Base-by-base conservation (phyloP, 352 stramenopile genomes). In the Globisporangium ultimum region DNA sequence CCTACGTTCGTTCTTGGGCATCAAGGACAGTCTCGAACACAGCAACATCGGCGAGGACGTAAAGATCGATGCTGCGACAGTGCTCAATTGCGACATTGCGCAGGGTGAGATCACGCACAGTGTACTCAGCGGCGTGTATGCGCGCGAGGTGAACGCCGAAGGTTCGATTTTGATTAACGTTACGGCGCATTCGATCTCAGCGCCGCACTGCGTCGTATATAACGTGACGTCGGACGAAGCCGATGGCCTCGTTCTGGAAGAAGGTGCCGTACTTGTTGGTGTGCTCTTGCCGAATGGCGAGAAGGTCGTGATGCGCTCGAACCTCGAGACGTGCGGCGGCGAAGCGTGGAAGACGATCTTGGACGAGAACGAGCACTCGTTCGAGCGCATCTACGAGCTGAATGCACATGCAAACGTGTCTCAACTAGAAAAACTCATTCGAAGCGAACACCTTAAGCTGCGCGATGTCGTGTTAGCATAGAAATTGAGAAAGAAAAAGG, bases 101-200 rank as follows among this genome's bases (percentile, higher is more conserved):
- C 59, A 69, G 20, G 87, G 84, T 21, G 58, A 65, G 20, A 93
- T 95, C 58, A 77, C 77, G 60, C 67, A 81, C 64, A 91, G 77
- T n/a, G 84, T 98, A 15, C 68, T 99, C 21, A 96, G 88, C 49
- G 85, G 91, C 53, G 96, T 99, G 15, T 84, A 74, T 45, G 86
- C 91, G 10, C 78, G 80, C 22, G 81, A 97, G 58, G 80, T 99
- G 57, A 86, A 96, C 45, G 94, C 87, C 1, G 84, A 98, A 55
- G 91, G 93, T 55, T 98, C 93, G 54, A 98, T 99, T 60, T 76
- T 99, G 52, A 98, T 99, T 60, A 99, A 99, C 76, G 97, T 98
- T 48, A 98, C 95, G 13, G 96, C 96, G 14, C 94, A 92, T 60
- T 97, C 93, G 41, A 98, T 99, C 69, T 84, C 79, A n/a, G 96